These are phyloP conservation scores for Terfezia boudieri DNA, from an alignment of 495 filamentous ascomycete genomes.

Conservation along the genomic window DNA sequence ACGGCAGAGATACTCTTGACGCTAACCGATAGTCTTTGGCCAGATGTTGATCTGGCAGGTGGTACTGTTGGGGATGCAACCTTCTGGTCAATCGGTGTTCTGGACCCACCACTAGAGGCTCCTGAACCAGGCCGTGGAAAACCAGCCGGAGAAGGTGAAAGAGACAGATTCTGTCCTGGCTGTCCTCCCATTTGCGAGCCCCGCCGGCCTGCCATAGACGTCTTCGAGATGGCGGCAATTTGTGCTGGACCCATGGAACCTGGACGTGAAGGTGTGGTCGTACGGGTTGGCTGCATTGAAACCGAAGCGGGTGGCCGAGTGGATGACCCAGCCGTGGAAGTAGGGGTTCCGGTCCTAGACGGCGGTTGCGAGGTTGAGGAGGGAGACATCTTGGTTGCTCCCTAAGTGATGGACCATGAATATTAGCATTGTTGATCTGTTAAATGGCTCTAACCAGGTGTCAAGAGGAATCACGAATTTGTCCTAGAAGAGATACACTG, in stretches of 20 bases:
- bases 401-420: neutral
- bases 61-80: neutral
- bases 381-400: no score
- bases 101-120: neutral
- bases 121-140: neutral
- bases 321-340: conserved; percentile 29
- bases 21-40: neutral
- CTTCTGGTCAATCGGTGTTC: neutral
- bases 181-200: no score
- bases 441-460: neutral
- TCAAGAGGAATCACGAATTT: no score
- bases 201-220: no score
- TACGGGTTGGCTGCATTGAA: neutral
- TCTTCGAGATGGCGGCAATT: no score
- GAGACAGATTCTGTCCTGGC: no score
- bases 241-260: conserved; percentile 37
- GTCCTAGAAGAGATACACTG: no score
- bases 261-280: conserved; percentile 21
- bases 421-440: neutral
- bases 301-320: conserved; percentile 28
- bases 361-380: neutral
- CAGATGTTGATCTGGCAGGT: neutral
- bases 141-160: no score
- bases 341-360: conserved; percentile 33
- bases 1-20: neutral